Percentiles rank a stretch among this genome's conserved stretches.
Evolutionary conservation across 179 eudicot genomes (phyloP).

Genomic region (Patellifolia procumbens): DNA sequence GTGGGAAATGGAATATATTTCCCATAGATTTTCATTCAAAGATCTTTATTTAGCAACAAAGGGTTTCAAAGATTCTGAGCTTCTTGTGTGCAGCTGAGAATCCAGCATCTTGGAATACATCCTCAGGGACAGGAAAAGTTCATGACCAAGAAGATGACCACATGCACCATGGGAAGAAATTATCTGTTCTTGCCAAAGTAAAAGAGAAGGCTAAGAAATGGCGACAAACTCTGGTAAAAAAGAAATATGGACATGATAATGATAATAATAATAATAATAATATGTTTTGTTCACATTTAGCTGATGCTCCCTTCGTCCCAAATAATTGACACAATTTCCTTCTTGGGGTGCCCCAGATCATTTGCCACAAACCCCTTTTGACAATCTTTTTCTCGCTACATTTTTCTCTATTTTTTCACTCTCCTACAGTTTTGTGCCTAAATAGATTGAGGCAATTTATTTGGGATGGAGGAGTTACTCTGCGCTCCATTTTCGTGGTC

Average conservation of each 20-base stretch:
- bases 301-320: too few relatives aligned
- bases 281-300: too few relatives aligned
- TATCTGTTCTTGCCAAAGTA: conserved; percentile 61
- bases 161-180: conserved; percentile 48
- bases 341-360: too few relatives aligned
- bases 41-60: conserved; percentile 37
- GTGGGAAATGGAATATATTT: conserved; percentile 33
- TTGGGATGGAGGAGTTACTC: too few relatives aligned
- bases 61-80: conserved; percentile 33
- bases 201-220: conserved; percentile 77
- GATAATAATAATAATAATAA: conserved; percentile 33
- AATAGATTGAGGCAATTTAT: too few relatives aligned
- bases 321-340: too few relatives aligned
- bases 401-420: too few relatives aligned
- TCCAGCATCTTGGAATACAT: conserved; percentile 38
- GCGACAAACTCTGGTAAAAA: conserved; percentile 45
- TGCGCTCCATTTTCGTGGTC: too few relatives aligned
- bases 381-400: too few relatives aligned
- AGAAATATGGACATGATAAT: conserved; percentile 42
- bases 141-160: conserved; percentile 56
- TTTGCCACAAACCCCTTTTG: too few relatives aligned
- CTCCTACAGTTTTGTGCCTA: too few relatives aligned
- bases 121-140: conserved; percentile 33
- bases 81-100: conserved; percentile 37
- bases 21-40: conserved; percentile 28